phyloP scores from a whole-genome alignment of 768 basidiomycete genomes.

The Pleurotus salmoneostramineus region DNA sequence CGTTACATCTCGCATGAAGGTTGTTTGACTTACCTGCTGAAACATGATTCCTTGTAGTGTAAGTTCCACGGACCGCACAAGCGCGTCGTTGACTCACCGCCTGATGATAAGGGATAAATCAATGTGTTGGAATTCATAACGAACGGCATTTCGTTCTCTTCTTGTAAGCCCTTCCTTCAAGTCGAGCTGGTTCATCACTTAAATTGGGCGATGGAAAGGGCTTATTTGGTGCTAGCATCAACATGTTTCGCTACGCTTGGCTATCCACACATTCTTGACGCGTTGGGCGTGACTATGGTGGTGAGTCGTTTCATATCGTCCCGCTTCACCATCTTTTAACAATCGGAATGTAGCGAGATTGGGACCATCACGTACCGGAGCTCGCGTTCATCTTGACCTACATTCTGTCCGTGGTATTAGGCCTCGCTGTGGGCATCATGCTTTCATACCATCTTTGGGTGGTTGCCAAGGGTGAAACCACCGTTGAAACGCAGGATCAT shows the following conservation, averaged over 20 bases:
- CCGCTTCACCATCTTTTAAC: neutral
- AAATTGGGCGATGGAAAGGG: conserved; percentile 35
- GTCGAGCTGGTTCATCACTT: neutral
- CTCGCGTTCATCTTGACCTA: conserved; percentile 70
- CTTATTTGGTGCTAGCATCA: conserved; percentile 74
- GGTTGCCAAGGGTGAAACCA: conserved; percentile 73
- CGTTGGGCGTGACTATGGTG: conserved; percentile 49
- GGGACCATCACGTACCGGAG: conserved; percentile 64
- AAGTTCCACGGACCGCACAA: conserved; percentile 15
- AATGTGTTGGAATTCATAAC: conserved; percentile 94
- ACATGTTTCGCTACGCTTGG: conserved; percentile 62
- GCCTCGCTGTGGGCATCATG: conserved; percentile 73
- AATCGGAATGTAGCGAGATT: conserved; percentile 27
- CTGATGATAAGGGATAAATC: conserved; percentile 76
- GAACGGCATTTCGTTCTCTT: conserved; percentile 96
- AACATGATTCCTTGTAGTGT: conserved; percentile 26
- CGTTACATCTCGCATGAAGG: neutral
- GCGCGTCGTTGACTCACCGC: neutral
- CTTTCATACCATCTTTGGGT: conserved; percentile 69
- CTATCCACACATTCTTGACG: conserved; percentile 52
- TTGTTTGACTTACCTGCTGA: conserved; percentile 6
- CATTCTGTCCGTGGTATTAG: conserved; percentile 72
- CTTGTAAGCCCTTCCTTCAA: conserved; percentile 51
- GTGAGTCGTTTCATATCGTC: conserved; percentile 24
- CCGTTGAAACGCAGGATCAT: conserved; percentile 89